Percentiles rank a stretch among this genome's conserved stretches.
These are phyloP conservation scores for Lathyrus sativus DNA, from an alignment of 306 rosid species.

Conservation along the genomic window DNA sequence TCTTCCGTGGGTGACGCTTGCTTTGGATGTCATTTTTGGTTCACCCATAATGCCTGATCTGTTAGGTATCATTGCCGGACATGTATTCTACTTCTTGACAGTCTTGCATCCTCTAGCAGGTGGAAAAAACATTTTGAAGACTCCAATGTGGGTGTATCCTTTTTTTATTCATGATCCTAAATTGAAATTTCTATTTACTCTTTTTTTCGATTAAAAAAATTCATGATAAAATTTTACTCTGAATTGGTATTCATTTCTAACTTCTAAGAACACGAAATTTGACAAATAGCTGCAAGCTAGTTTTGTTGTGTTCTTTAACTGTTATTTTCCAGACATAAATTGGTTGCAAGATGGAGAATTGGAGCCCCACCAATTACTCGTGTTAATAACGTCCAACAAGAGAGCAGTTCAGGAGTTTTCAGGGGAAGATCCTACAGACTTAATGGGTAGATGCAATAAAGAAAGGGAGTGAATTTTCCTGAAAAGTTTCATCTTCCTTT, in stretches of 20 bases:
- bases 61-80: constrained; percentile 93
- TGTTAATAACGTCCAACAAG: constrained; percentile 47
- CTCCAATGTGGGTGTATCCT: constrained; percentile 99
- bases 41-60: constrained; percentile 66
- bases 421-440: constrained; percentile 87
- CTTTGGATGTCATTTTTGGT: constrained; percentile 88
- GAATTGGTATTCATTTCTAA: constrained; percentile 17
- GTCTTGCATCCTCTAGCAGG: constrained; percentile 93
- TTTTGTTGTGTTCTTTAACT: constrained; percentile 51
- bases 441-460: constrained; percentile 41
- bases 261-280: not conserved
- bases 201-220: not conserved
- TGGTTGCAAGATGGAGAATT: constrained; percentile 82
- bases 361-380: constrained; percentile 54
- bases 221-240: not conserved
- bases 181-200: not conserved
- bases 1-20: constrained; percentile 98
- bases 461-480: constrained; percentile 22
- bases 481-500: constrained; percentile 26
- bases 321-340: constrained; percentile 55
- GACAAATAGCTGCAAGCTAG: constrained; percentile 31
- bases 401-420: constrained; percentile 63
- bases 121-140: constrained; percentile 72
- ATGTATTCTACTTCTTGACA: constrained; percentile 90
- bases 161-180: constrained; percentile 10